Conservation (phyloP, 805 yeast genomes). For the Myxozyma kluyveri region DNA sequence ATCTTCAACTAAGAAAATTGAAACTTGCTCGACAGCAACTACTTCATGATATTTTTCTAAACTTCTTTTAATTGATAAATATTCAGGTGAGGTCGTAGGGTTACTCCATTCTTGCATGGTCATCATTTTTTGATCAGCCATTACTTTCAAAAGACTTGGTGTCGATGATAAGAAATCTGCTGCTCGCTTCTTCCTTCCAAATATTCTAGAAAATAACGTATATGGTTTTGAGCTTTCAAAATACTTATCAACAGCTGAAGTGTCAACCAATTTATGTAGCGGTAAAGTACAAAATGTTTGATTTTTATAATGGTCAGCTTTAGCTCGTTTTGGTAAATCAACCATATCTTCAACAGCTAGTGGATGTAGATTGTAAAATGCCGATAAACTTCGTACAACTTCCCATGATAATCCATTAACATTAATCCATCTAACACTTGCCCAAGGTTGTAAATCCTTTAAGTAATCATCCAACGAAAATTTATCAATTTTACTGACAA, state of each 20-base stretch:
- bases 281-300: constrained; percentile 57
- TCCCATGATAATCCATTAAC: constrained; percentile 64
- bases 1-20: constrained; percentile 47
- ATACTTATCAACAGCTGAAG: constrained; percentile 19
- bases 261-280: constrained; percentile 46
- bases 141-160: constrained; percentile 11
- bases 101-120: constrained; percentile 40
- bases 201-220: not conserved
- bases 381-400: constrained; percentile 49
- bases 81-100: constrained; percentile 34
- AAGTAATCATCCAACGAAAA: constrained; percentile 29
- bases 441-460: constrained; percentile 22
- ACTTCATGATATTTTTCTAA: constrained; percentile 44
- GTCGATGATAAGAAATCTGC: constrained; percentile 20
- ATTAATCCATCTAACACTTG: constrained; percentile 38
- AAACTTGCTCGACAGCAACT: constrained; percentile 57
- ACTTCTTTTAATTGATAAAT: constrained; percentile 45
- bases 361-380: constrained; percentile 49
- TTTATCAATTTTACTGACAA: constrained; percentile 44
- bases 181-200: constrained; percentile 7
- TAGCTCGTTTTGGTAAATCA: constrained; percentile 60
- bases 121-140: constrained; percentile 30
- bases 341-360: constrained; percentile 62
- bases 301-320: constrained; percentile 51
- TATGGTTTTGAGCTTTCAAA: constrained; percentile 8